phyloP scores from a whole-genome alignment of 2,329 filamentous ascomycete genomes.

The Sclerotiophoma versabilis region DNA sequence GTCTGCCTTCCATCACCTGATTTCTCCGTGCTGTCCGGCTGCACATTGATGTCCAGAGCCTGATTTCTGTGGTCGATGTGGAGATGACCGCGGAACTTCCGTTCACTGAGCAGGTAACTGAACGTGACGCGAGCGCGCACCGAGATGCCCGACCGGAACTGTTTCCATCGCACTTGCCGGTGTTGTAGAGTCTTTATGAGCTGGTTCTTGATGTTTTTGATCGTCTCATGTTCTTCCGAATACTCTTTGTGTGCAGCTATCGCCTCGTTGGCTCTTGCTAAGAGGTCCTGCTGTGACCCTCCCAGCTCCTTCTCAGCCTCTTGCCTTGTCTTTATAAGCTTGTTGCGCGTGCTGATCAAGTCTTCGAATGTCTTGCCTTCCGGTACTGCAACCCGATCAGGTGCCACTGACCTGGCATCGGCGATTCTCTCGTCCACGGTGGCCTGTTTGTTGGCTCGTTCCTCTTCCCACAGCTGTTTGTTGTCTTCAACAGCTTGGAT shows the following conservation, averaged over 20 bases:
- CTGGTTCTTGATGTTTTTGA: conserved; percentile 33
- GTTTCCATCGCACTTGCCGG: conserved; percentile 77
- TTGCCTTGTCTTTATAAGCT: conserved; percentile 37
- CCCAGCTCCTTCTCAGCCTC: conserved; percentile 42
- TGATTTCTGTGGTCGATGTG: conserved; percentile 78
- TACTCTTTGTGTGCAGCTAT: conserved; percentile 33
- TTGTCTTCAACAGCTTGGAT: conserved; percentile 45
- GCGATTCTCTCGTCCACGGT: conserved; percentile 33
- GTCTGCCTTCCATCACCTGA: conserved; percentile 78
- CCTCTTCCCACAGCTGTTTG: conserved; percentile 34
- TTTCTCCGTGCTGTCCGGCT: conserved; percentile 73
- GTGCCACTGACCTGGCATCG: conserved; percentile 29
- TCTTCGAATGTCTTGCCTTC: conserved; percentile 40
- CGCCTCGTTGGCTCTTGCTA: conserved; percentile 37
- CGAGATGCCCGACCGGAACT: conserved; percentile 85
- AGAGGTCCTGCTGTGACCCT: conserved; percentile 43
- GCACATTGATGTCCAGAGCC: conserved; percentile 76
- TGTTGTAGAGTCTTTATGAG: conserved; percentile 68
- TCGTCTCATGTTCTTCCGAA: conserved; percentile 27
- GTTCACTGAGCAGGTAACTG: conserved; percentile 84
- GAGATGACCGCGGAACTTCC: conserved; percentile 84
- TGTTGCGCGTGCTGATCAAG: conserved; percentile 41
- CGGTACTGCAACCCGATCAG: conserved; percentile 39
- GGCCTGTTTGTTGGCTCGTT: conserved; percentile 36
- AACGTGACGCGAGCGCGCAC: conserved; percentile 86